These are phyloP conservation scores for Adansonia digitata DNA, from an alignment of 345 rosid species.

Conservation along the genomic window DNA sequence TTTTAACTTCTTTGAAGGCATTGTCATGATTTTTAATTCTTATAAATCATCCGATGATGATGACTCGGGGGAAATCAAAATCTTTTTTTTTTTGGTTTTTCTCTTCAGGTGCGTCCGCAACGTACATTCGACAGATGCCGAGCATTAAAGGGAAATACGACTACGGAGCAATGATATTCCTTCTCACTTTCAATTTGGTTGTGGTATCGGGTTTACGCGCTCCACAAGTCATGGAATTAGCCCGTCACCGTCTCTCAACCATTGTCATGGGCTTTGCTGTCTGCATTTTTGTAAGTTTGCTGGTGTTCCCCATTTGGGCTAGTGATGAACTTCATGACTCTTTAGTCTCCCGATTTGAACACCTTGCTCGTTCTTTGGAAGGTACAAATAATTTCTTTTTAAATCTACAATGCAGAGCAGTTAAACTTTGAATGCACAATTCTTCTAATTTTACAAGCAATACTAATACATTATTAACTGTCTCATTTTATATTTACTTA, in stretches of 20 bases:
- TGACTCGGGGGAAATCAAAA: neutral
- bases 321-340: conserved; percentile 79
- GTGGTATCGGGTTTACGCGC: conserved; percentile 64
- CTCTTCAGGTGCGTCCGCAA: conserved; percentile 54
- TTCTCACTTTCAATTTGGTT: conserved; percentile 74
- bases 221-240: conserved; percentile 42
- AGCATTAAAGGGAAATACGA: conserved; percentile 60
- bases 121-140: conserved; percentile 57
- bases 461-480: no score
- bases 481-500: no score
- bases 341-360: conserved; percentile 44
- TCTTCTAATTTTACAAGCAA: no score
- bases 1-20: neutral
- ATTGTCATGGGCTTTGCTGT: conserved; percentile 59
- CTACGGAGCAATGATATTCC: conserved; percentile 67
- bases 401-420: neutral
- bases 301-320: conserved; percentile 80
- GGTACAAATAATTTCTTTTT: conserved; percentile 25
- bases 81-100: no score
- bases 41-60: neutral
- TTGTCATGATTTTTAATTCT: neutral
- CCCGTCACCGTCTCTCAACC: conserved; percentile 61
- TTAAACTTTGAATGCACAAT: no score
- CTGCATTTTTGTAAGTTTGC: conserved; percentile 54
- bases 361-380: conserved; percentile 56